Conservation (phyloP, 768 basidiomycete genomes). For the Pleurotus salmoneostramineus region DNA sequence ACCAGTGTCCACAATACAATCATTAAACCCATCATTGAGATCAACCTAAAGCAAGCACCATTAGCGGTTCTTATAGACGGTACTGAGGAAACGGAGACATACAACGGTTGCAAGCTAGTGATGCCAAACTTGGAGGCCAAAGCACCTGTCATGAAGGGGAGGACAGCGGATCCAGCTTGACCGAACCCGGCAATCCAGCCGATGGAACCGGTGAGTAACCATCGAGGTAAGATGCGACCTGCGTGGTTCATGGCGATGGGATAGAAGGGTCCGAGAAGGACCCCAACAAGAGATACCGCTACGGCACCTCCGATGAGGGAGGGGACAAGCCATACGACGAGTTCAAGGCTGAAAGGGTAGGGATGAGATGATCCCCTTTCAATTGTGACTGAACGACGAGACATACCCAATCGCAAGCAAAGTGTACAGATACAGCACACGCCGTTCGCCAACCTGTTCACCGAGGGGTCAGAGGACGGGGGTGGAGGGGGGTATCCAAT, state of each 20-base stretch:
- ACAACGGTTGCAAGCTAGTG: slow-evolving; percentile 45
- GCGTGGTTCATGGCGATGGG: slow-evolving; percentile 53
- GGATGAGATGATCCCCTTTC: neutral
- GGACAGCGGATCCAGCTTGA: slow-evolving; percentile 42
- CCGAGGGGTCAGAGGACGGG: neutral
- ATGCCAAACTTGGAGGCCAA: slow-evolving; percentile 39
- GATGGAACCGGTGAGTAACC: slow-evolving; percentile 41
- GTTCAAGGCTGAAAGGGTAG: slow-evolving; percentile 32
- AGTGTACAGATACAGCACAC: slow-evolving; percentile 31
- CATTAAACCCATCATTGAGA: slow-evolving; percentile 41
- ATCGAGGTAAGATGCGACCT: slow-evolving; percentile 49
- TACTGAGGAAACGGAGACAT: slow-evolving; percentile 15
- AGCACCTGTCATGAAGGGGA: slow-evolving; percentile 49
- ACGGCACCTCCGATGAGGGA: slow-evolving; percentile 41
- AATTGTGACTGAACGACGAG: neutral
- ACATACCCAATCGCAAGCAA: slow-evolving; percentile 28
- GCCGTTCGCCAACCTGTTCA: slow-evolving; percentile 32
- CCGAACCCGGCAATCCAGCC: slow-evolving; percentile 55
- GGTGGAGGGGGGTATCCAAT: slow-evolving; percentile 1
- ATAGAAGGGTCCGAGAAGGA: slow-evolving; percentile 53
- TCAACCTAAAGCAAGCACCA: slow-evolving; percentile 15
- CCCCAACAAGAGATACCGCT: slow-evolving; percentile 42
- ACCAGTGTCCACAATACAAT: slow-evolving; percentile 37
- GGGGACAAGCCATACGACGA: slow-evolving; percentile 28
- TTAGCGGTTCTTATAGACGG: neutral